Evolutionary conservation across 2,329 filamentous ascomycete genomes (phyloP).

Genomic region (Diplodia intermedia): DNA sequence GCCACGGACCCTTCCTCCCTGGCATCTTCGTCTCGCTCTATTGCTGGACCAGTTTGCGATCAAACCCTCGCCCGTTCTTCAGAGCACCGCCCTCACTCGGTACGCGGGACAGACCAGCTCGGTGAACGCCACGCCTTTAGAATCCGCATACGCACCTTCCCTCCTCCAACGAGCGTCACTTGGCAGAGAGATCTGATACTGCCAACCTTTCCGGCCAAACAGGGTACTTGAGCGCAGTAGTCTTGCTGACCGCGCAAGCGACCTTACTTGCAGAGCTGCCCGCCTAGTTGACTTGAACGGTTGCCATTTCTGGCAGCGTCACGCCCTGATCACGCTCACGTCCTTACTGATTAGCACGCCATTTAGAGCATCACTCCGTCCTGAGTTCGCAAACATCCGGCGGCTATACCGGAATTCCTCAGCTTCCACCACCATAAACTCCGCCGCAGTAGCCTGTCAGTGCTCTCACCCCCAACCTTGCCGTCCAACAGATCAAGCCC

Average conservation of each 20-base stretch:
- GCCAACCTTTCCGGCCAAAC: too few species aligned
- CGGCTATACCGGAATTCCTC: neutral
- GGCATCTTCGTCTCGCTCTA: neutral
- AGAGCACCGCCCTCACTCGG: neutral
- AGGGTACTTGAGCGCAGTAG: too few species aligned
- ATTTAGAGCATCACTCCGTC: neutral
- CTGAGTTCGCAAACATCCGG: neutral
- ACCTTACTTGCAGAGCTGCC: too few species aligned
- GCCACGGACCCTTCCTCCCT: neutral
- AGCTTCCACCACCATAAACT: neutral
- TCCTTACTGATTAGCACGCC: neutral
- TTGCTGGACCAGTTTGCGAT: neutral
- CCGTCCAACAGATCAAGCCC: neutral
- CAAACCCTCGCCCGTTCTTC: neutral
- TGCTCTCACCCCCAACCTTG: neutral
- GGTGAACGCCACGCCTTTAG: conserved; percentile 6
- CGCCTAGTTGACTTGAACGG: neutral
- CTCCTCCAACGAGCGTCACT: neutral
- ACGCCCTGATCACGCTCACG: neutral
- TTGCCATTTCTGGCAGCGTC: neutral
- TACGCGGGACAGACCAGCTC: neutral
- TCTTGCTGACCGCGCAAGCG: neutral
- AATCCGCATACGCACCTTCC: neutral
- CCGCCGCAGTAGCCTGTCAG: neutral
- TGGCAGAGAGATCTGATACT: neutral